phyloP scores from a whole-genome alignment of 2,329 filamentous ascomycete species.

The Myrmaecium sp. region DNA sequence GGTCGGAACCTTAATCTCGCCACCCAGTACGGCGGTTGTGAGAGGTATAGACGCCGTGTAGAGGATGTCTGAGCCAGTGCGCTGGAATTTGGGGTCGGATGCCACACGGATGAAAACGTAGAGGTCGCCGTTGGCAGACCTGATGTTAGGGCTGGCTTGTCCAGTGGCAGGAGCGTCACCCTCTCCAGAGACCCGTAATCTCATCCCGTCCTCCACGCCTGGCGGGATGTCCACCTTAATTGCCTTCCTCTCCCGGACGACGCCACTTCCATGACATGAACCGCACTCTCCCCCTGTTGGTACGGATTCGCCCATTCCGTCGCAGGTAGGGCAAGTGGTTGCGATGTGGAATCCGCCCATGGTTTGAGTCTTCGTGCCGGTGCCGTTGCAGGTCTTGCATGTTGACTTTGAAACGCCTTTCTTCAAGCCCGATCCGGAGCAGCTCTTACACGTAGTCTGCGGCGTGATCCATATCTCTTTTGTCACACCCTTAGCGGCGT shows the following conservation, averaged over 20 bases:
- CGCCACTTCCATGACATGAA: slow-evolving; percentile 66
- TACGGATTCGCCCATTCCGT: slow-evolving; percentile 58
- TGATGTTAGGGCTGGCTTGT: slow-evolving; percentile 43
- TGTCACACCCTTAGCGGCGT: slow-evolving; percentile 77
- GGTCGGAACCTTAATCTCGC: slow-evolving; percentile 77
- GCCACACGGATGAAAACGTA: slow-evolving; percentile 82
- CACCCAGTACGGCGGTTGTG: slow-evolving; percentile 82
- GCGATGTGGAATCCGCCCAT: slow-evolving; percentile 96
- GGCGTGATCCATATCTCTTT: slow-evolving; percentile 84
- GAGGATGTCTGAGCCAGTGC: slow-evolving; percentile 74
- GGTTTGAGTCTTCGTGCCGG: slow-evolving; percentile 71
- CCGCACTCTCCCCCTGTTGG: slow-evolving; percentile 69
- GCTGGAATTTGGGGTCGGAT: slow-evolving; percentile 77
- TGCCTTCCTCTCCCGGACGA: slow-evolving; percentile 65
- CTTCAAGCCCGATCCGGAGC: slow-evolving; percentile 71
- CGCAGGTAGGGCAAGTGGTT: slow-evolving; percentile 68
- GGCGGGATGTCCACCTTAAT: slow-evolving; percentile 84
- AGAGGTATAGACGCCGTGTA: slow-evolving; percentile 85
- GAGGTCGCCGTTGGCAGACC: slow-evolving; percentile 65
- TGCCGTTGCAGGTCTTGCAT: slow-evolving; percentile 71
- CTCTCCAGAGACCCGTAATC: slow-evolving; percentile 65
- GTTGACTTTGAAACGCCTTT: slow-evolving; percentile 52
- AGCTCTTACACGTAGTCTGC: slow-evolving; percentile 64
- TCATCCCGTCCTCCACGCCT: slow-evolving; percentile 94
- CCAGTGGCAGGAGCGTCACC: slow-evolving; percentile 76